These are phyloP conservation scores for Phytophthora sojae DNA, from an alignment of 352 stramenopile species.

Conservation along the genomic window DNA sequence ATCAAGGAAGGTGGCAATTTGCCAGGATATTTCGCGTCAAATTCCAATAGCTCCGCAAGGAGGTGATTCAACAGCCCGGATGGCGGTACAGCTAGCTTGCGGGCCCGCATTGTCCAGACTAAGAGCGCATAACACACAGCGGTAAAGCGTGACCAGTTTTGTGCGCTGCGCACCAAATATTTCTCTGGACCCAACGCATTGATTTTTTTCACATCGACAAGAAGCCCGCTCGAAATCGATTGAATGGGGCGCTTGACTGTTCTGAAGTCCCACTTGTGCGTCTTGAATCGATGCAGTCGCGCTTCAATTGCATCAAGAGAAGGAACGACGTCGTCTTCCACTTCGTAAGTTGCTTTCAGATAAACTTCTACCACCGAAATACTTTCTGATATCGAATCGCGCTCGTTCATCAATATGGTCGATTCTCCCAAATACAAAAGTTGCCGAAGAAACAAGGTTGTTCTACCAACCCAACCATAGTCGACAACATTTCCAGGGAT, in stretches of 20 bases:
- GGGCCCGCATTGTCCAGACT: conserved; percentile 1
- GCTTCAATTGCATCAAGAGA: conserved; percentile 12
- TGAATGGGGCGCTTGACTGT: conserved; percentile 10
- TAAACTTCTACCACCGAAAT: not conserved
- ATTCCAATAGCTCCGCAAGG: conserved; percentile 3
- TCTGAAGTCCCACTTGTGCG: not conserved
- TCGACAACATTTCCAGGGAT: conserved; percentile 1
- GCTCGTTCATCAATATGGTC: not conserved
- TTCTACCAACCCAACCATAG: conserved; percentile 7
- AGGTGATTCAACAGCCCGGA: not conserved
- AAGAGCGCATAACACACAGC: conserved; percentile 6
- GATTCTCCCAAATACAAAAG: conserved; percentile 1
- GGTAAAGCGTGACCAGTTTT: conserved; percentile 21
- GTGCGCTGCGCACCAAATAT: conserved; percentile 4
- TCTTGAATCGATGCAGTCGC: conserved; percentile 11
- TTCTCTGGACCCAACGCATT: not conserved
- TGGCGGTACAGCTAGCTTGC: not conserved
- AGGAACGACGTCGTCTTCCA: conserved; percentile 8
- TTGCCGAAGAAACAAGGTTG: not conserved
- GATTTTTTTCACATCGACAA: conserved; percentile 12
- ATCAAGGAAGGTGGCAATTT: conserved; percentile 18
- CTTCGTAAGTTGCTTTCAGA: not conserved
- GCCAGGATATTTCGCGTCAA: conserved; percentile 8
- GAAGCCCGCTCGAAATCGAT: conserved; percentile 15
- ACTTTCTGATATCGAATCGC: conserved; percentile 3